phyloP scores from a whole-genome alignment of 345 rosid genomes.

The Melastoma malabathricum region DNA sequence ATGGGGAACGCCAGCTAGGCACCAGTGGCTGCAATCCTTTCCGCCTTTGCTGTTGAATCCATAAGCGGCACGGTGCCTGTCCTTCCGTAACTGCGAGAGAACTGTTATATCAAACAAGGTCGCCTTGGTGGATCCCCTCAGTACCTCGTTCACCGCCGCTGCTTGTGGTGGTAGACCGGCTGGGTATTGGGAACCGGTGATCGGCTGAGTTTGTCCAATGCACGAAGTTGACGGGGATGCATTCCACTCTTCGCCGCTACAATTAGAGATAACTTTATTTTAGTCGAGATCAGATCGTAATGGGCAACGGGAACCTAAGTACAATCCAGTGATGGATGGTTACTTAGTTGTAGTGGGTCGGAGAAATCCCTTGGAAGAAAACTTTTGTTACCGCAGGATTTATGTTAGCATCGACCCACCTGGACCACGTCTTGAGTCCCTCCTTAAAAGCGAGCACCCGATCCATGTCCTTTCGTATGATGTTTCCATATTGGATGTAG shows the following conservation, averaged over 20 bases:
- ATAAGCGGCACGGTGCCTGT: conserved; percentile 27
- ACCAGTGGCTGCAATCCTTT: conserved; percentile 41
- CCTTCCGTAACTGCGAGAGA: conserved; percentile 33
- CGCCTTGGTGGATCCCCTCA: conserved; percentile 7
- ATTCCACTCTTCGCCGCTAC: conserved; percentile 26
- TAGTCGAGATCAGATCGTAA: not conserved
- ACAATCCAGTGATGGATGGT: not conserved
- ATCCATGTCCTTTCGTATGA: conserved; percentile 38
- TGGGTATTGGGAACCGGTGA: conserved; percentile 21
- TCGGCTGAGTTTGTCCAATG: conserved; percentile 14
- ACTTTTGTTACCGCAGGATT: conserved; percentile 29
- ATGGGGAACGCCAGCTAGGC: conserved; percentile 35
- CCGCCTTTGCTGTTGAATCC: conserved; percentile 10
- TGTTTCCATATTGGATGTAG: conserved; percentile 25
- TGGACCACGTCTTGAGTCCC: conserved; percentile 43
- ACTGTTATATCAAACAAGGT: conserved; percentile 25
- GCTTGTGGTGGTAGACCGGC: conserved; percentile 17
- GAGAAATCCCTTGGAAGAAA: conserved; percentile 46
- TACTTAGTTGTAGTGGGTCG: conserved; percentile 39
- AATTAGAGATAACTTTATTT: not conserved
- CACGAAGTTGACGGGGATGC: conserved; percentile 18
- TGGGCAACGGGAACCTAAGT: no score
- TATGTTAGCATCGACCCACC: conserved; percentile 42
- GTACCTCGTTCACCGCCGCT: conserved; percentile 13
- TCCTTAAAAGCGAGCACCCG: conserved; percentile 36